A percentile compares a stretch with the other conserved stretches of the same genome.
Evolutionary conservation across 2,329 filamentous ascomycete species (phyloP).

Genomic region (Cytospora piceae): DNA sequence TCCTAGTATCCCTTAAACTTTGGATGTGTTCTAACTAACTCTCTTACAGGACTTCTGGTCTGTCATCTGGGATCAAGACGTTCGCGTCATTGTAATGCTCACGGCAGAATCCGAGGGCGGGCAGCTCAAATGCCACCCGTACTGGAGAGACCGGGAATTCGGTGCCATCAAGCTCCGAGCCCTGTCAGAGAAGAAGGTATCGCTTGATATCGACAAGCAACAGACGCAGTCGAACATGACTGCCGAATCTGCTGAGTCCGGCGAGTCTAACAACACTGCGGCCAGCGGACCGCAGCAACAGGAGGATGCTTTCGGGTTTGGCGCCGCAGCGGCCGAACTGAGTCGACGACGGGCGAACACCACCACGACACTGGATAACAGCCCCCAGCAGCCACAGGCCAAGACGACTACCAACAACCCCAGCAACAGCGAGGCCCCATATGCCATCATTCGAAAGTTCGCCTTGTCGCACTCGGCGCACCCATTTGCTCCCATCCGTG

Average conservation of each 20-base stretch:
- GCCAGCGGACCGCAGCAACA: constrained; percentile 32
- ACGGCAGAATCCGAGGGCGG: constrained; percentile 93
- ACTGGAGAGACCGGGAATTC: constrained; percentile 83
- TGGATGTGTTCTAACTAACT: constrained; percentile 32
- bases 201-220: constrained; percentile 69
- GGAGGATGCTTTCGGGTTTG: constrained; percentile 32
- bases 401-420: constrained; percentile 37
- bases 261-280: constrained; percentile 37
- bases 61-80: constrained; percentile 94
- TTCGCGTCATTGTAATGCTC: constrained; percentile 93
- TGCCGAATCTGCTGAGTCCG: background rate
- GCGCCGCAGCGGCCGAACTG: constrained; percentile 39
- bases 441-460: constrained; percentile 85
- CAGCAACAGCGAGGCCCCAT: constrained; percentile 62
- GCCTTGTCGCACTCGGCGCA: constrained; percentile 75
- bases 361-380: constrained; percentile 49
- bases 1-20: background rate
- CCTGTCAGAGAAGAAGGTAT: constrained; percentile 81
- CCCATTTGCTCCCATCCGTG: constrained; percentile 84
- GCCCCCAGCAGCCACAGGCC: constrained; percentile 35
- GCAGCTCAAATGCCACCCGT: constrained; percentile 92
- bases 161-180: constrained; percentile 75
- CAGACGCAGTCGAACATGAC: constrained; percentile 43
- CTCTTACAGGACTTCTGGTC: constrained; percentile 89
- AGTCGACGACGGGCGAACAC: constrained; percentile 59